A percentile compares a stretch with the other conserved stretches of the same genome.
phyloP scores from a whole-genome alignment of 2,329 filamentous ascomycete genomes.

The Fusarium secorum region DNA sequence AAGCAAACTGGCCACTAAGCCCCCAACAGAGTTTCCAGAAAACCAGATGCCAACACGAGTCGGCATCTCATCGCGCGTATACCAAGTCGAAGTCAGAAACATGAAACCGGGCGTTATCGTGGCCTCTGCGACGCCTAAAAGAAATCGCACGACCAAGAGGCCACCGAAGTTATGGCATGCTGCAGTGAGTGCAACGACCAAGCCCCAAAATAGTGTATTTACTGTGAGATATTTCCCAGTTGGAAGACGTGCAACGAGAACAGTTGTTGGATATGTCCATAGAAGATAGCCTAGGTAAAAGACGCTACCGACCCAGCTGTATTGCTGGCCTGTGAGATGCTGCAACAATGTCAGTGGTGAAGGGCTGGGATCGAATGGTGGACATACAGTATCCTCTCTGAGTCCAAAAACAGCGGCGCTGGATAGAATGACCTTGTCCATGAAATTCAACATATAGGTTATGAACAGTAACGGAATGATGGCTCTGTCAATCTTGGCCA shows the following conservation, averaged over 20 bases:
- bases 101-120: constrained; percentile 63
- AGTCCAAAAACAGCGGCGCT: constrained; percentile 65
- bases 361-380: not conserved
- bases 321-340: constrained; percentile 56
- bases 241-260: constrained; percentile 57
- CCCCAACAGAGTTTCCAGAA: constrained; percentile 58
- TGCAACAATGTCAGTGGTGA: not conserved
- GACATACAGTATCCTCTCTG: constrained; percentile 54
- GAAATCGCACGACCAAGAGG: constrained; percentile 59
- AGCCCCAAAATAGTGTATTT: constrained; percentile 61
- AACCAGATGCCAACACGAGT: constrained; percentile 65
- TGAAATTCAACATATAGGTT: constrained; percentile 67
- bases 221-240: constrained; percentile 56
- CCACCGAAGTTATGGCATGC: constrained; percentile 58
- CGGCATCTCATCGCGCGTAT: constrained; percentile 64
- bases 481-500: constrained; percentile 64
- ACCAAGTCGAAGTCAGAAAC: constrained; percentile 64
- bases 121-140: constrained; percentile 64
- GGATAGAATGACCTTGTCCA: constrained; percentile 67
- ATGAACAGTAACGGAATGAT: constrained; percentile 65
- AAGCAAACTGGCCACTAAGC: constrained; percentile 57
- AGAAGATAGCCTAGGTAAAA: constrained; percentile 57
- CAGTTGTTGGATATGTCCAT: constrained; percentile 59
- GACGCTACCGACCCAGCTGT: constrained; percentile 66
- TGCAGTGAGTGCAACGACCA: constrained; percentile 54